phyloP scores from a whole-genome alignment of 208 protist species.

The Trypanosoma boissoni region DNA sequence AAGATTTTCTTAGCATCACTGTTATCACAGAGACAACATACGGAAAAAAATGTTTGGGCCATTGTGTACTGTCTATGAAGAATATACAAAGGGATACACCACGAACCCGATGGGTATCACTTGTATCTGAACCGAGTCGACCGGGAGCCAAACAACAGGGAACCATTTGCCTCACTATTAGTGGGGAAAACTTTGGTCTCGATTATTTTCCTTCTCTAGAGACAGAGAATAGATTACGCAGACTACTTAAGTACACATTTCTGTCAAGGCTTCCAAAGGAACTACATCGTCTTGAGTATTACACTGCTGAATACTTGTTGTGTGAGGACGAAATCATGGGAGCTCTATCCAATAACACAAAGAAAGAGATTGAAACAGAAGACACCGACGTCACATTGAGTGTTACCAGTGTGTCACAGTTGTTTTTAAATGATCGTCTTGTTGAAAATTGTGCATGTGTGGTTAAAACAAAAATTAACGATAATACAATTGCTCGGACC shows the following conservation, averaged over 20 bases:
- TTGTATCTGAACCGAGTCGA: conserved; percentile 52
- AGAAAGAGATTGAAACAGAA: background rate
- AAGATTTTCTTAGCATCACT: conserved; percentile 59
- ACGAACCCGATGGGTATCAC: conserved; percentile 56
- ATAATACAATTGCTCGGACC: conserved; percentile 37
- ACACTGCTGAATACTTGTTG: conserved; percentile 59
- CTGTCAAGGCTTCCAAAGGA: conserved; percentile 29
- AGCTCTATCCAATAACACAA: conserved; percentile 1
- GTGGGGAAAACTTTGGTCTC: conserved; percentile 71
- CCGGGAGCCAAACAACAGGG: conserved; percentile 41
- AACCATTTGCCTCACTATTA: conserved; percentile 59
- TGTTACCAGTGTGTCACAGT: conserved; percentile 44
- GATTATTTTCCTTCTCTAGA: conserved; percentile 62
- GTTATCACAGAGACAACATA: conserved; percentile 81
- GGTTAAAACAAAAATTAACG: conserved; percentile 51
- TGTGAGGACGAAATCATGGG: conserved; percentile 38
- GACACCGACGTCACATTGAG: conserved; percentile 33
- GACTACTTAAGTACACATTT: conserved; percentile 59
- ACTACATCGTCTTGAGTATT: conserved; percentile 81
- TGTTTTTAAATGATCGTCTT: conserved; percentile 40
- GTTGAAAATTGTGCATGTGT: conserved; percentile 41
- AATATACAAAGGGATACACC: conserved; percentile 62
- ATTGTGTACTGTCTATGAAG: conserved; percentile 72
- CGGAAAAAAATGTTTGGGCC: conserved; percentile 67
- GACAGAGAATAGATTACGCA: conserved; percentile 67